Conservation (phyloP, 1,284 basidiomycete species). For the Pseudozyma sp. region DNA sequence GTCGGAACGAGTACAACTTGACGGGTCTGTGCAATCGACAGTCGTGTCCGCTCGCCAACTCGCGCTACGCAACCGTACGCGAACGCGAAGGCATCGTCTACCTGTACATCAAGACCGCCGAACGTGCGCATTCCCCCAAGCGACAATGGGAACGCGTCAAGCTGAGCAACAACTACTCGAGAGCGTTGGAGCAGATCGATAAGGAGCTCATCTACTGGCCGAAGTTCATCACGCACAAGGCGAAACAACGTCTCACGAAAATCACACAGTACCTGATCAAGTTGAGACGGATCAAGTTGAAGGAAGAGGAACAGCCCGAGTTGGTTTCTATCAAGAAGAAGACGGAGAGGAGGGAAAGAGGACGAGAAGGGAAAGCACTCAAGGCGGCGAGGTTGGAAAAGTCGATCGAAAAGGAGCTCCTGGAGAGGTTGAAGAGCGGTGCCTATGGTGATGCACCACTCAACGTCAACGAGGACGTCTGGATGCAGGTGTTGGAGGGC, state of each 20-base stretch:
- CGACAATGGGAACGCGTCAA: slow-evolving; percentile 97
- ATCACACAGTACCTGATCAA: slow-evolving; percentile 99
- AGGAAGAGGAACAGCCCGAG: slow-evolving; percentile 82
- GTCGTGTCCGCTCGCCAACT: slow-evolving; percentile 96
- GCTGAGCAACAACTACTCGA: slow-evolving; percentile 92
- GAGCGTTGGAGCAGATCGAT: slow-evolving; percentile 84
- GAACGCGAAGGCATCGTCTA: slow-evolving; percentile 93
- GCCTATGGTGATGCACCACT: slow-evolving; percentile 97
- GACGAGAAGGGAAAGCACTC: slow-evolving; percentile 93
- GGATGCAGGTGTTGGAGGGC: slow-evolving; percentile 75
- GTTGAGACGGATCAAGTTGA: slow-evolving; percentile 88
- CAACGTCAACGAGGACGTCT: slow-evolving; percentile 97
- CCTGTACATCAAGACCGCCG: slow-evolving; percentile 98
- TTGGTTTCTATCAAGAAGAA: slow-evolving; percentile 97
- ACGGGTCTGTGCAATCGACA: slow-evolving; percentile 97
- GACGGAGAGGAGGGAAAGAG: slow-evolving; percentile 90
- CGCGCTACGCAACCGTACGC: slow-evolving; percentile 93
- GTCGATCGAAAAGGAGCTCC: slow-evolving; percentile 93
- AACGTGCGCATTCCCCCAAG: slow-evolving; percentile 92
- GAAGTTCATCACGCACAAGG: slow-evolving; percentile 96
- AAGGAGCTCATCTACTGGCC: slow-evolving; percentile 96
- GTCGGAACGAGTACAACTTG: slow-evolving; percentile 97
- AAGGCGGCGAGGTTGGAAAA: slow-evolving; percentile 85
- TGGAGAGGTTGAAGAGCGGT: slow-evolving; percentile 93
- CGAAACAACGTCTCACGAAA: slow-evolving; percentile 98